Base-by-base conservation (phyloP, 129 eudicot genomes). In the Flaveria brownii region DNA sequence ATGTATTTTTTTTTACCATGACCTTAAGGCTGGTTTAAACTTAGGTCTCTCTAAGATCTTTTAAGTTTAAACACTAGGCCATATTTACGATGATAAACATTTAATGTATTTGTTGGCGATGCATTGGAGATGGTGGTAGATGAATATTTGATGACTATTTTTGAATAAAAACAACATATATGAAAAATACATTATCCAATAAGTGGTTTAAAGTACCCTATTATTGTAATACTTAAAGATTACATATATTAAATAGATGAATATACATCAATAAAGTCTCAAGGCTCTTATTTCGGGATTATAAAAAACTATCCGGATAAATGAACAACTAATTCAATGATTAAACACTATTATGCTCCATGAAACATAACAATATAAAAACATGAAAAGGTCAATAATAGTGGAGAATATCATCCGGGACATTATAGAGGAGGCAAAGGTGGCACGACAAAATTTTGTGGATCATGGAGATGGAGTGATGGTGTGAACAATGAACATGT, bases 401-500 rank as follows among this genome's bases (percentile, higher is more conserved):
- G 76, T 70, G 71, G 76, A 78, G 71, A 18, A 70, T 60, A 78
- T 59, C 70, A 59, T 70, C 57, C 45, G 63, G 51, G 62, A 78
- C 76, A 70, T 17, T 45, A 28, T 59, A 59, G 23, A 70, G 62
- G 61, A 64, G 72, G 49, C 49, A 64, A 64, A 76, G 63, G 43
- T 59, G 71, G 75, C 71, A 28, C 20, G 76, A 70, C 71, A 70
- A 78, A 70, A 26, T 5, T 47, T 57, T 70, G 26, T 70, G 76
- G 71, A 70, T 70, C 70, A 78, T 71, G 70, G 30, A 70, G 63
- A 30, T 70, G 54, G 61, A 59, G 76, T 78, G 71, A 70, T 70
- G 9, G 76, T 45, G 25, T 68, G 26, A 78, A 57, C 70, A 43
- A 78, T 76, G 42, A 64, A 76, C 64, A 33, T 20, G 50, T 76